Conservation (phyloP, 495 filamentous ascomycete genomes). For the Xylaria venustula region DNA sequence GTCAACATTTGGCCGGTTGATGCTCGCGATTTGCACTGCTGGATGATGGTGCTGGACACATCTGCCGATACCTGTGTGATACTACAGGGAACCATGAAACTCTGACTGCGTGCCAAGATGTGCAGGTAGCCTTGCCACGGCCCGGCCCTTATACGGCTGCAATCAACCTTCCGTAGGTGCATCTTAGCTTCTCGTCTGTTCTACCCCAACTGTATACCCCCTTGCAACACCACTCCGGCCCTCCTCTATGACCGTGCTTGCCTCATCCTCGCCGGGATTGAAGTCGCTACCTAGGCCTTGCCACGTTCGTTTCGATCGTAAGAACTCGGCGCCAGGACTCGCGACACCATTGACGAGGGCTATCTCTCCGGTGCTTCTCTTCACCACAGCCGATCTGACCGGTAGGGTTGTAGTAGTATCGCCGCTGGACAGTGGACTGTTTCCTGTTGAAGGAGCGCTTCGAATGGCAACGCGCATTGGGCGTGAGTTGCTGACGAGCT, state of each 20-base stretch:
- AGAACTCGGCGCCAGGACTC: conserved; percentile 88
- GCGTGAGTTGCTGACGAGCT: conserved; percentile 76
- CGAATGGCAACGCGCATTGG: conserved; percentile 60
- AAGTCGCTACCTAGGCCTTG: conserved; percentile 90
- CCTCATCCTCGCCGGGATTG: conserved; percentile 51
- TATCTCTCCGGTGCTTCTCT: conserved; percentile 50
- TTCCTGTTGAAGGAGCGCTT: conserved; percentile 29
- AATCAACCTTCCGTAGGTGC: background rate
- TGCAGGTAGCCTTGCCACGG: background rate
- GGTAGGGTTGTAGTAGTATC: conserved; percentile 19
- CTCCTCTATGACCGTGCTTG: conserved; percentile 67
- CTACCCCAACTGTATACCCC: conserved; percentile 77
- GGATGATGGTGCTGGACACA: background rate
- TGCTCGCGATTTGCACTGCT: no score
- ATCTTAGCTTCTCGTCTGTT: conserved; percentile 27
- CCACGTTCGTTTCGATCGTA: conserved; percentile 84
- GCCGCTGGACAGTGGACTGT: conserved; percentile 16
- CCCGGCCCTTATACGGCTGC: background rate
- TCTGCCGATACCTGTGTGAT: background rate
- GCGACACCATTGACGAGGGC: conserved; percentile 72
- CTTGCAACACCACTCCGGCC: conserved; percentile 87
- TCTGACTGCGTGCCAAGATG: background rate
- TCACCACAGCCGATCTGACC: conserved; percentile 27
- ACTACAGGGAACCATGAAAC: background rate
- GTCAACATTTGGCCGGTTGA: no score